phyloP scores from a whole-genome alignment of 495 filamentous ascomycete genomes.

The Daldinia caldariorum region DNA sequence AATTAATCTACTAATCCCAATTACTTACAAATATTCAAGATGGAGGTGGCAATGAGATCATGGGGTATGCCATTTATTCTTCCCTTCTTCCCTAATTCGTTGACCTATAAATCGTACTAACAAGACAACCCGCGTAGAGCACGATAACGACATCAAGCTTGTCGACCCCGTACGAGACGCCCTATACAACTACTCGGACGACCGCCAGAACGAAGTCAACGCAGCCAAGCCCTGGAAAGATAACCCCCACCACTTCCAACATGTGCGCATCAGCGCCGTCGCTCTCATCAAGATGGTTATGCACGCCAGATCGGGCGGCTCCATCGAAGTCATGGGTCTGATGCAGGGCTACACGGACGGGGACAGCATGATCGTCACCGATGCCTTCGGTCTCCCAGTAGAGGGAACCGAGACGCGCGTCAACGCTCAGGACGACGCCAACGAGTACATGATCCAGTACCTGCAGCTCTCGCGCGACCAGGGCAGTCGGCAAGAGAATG shows the following conservation, averaged over 20 bases:
- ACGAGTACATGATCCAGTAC: conserved; percentile 95
- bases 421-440: conserved; percentile 92
- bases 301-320: conserved; percentile 93
- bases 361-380: conserved; percentile 88
- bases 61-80: conserved; percentile 59
- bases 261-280: conserved; percentile 90
- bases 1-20: conserved; percentile 1
- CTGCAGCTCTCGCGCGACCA: conserved; percentile 78
- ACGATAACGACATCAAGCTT: conserved; percentile 84
- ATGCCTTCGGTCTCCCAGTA: conserved; percentile 93
- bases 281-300: conserved; percentile 99
- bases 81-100: not conserved
- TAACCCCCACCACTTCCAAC: conserved; percentile 91
- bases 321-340: conserved; percentile 95
- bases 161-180: conserved; percentile 88
- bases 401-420: conserved; percentile 98
- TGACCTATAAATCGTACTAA: conserved; percentile 17
- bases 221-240: conserved; percentile 78
- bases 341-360: conserved; percentile 95
- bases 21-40: conserved; percentile 38
- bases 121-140: conserved; percentile 65
- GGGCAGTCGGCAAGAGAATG: conserved; percentile 80
- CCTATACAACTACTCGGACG: conserved; percentile 82
- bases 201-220: conserved; percentile 68
- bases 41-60: conserved; percentile 67